Percentiles rank a stretch among this genome's conserved stretches.
Evolutionary conservation across 179 eudicot species (phyloP).

Genomic region (Patellifolia procumbens): DNA sequence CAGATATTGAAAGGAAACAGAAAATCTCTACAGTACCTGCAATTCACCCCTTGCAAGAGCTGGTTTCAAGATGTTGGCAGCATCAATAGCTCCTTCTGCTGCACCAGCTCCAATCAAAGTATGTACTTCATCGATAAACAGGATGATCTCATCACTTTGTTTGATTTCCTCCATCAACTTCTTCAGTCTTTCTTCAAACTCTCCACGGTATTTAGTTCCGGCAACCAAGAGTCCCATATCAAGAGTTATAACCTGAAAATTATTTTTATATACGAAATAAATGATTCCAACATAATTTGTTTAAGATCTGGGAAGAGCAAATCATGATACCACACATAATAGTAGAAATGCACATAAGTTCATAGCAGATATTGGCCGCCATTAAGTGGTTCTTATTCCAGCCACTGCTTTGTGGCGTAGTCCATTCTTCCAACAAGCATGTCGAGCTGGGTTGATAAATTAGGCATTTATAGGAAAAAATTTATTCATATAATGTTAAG

Average conservation of each 20-base stretch:
- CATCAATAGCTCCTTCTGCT: conserved; percentile 98
- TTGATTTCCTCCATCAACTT: conserved; percentile 91
- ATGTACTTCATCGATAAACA: conserved; percentile 95
- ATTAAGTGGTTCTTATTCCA: not conserved
- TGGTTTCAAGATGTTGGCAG: conserved; percentile 95
- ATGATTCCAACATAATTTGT: not conserved
- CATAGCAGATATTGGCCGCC: not conserved
- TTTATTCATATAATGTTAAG: not conserved
- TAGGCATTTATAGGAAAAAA: not conserved
- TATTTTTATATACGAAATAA: not conserved
- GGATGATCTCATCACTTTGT: conserved; percentile 72
- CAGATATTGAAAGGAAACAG: not conserved
- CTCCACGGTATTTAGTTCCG: conserved; percentile 97
- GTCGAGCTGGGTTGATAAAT: not conserved
- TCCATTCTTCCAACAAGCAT: not conserved
- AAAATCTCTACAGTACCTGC: conserved; percentile 51
- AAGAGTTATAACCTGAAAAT: conserved; percentile 75
- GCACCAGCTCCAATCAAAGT: conserved; percentile 96
- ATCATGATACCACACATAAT: not conserved
- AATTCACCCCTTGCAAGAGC: conserved; percentile 97
- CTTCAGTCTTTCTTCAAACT: conserved; percentile 88
- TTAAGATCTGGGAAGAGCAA: not conserved
- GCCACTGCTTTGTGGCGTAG: not conserved
- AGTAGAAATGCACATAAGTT: not conserved
- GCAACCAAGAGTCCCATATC: conserved; percentile 96